A percentile compares a stretch with the other conserved stretches of the same genome.
These are phyloP conservation scores for Fraxinus albicans DNA, from an alignment of 305 asterid species.

Conservation along the genomic window DNA sequence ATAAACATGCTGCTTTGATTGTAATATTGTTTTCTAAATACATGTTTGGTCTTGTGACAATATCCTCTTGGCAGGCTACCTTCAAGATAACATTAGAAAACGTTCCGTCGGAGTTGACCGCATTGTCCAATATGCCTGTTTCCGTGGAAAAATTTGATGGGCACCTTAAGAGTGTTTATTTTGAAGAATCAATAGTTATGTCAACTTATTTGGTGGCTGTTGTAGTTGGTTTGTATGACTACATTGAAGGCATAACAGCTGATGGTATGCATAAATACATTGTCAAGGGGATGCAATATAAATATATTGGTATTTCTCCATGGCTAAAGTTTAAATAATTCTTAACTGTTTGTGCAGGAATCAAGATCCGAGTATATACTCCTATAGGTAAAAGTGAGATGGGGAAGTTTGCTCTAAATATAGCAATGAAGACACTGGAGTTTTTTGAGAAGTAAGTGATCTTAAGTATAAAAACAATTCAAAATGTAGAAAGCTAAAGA, in stretches of 20 bases:
- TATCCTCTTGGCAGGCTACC: slow-evolving; percentile 30
- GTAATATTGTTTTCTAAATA: background rate
- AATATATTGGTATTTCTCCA: slow-evolving; percentile 5
- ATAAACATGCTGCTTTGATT: background rate
- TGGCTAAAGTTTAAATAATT: background rate
- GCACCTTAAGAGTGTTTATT: slow-evolving; percentile 29
- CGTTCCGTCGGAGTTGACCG: slow-evolving; percentile 37
- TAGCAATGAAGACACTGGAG: slow-evolving; percentile 37
- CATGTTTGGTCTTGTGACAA: background rate
- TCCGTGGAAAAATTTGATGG: slow-evolving; percentile 27
- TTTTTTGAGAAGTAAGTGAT: slow-evolving; percentile 31
- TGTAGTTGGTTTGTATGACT: slow-evolving; percentile 42
- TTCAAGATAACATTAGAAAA: slow-evolving; percentile 37
- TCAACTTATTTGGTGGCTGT: slow-evolving; percentile 40
- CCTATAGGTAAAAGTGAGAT: slow-evolving; percentile 34
- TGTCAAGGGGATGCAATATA: background rate
- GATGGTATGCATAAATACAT: slow-evolving; percentile 25
- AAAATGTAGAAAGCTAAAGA: background rate
- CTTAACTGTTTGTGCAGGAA: slow-evolving; percentile 29
- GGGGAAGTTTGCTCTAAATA: slow-evolving; percentile 32
- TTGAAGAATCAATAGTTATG: slow-evolving; percentile 38
- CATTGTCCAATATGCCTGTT: slow-evolving; percentile 48
- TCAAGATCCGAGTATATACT: slow-evolving; percentile 37
- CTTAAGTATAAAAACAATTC: background rate
- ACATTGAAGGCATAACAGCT: slow-evolving; percentile 32